phyloP scores from a whole-genome alignment of 2,329 filamentous ascomycete species.

The Aspergillus ibericus region DNA sequence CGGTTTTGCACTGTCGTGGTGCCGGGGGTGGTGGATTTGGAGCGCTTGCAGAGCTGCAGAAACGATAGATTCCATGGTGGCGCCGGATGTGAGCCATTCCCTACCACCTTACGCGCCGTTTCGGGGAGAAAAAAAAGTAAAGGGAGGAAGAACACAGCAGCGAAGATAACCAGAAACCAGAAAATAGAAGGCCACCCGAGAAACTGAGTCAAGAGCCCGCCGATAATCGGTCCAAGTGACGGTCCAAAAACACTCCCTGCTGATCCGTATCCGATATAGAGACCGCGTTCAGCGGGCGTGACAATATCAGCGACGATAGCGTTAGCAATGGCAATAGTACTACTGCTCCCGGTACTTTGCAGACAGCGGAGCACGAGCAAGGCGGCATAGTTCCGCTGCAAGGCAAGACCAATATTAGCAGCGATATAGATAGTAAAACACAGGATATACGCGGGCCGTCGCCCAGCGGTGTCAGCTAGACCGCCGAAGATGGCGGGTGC shows the following conservation, averaged over 20 bases:
- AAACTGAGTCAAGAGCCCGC: conserved; percentile 63
- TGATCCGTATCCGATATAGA: conserved; percentile 47
- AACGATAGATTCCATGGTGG: background rate
- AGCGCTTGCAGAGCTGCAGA: background rate
- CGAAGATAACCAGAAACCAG: conserved; percentile 64
- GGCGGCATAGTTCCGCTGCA: conserved; percentile 41
- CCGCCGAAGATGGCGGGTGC: conserved; percentile 53
- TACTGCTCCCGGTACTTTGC: conserved; percentile 42
- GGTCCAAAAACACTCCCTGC: conserved; percentile 56
- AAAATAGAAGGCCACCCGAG: conserved; percentile 65
- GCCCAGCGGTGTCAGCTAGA: conserved; percentile 52
- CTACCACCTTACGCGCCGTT: conserved; percentile 8
- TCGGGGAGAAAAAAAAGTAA: conserved; percentile 37
- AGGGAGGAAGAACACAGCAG: conserved; percentile 52
- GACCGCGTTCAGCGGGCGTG: conserved; percentile 38
- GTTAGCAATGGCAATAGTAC: conserved; percentile 41
- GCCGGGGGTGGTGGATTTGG: background rate
- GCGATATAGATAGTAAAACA: conserved; percentile 53
- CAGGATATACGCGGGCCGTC: conserved; percentile 52
- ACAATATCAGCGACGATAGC: conserved; percentile 42
- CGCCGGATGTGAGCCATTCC: conserved; percentile 4
- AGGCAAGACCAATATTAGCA: conserved; percentile 41
- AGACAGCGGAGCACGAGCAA: conserved; percentile 40
- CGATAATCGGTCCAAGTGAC: conserved; percentile 59
- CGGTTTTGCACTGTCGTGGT: background rate